Conservation (phyloP, 139 green algal genomes). For the Edaphochlamys debaryana region DNA sequence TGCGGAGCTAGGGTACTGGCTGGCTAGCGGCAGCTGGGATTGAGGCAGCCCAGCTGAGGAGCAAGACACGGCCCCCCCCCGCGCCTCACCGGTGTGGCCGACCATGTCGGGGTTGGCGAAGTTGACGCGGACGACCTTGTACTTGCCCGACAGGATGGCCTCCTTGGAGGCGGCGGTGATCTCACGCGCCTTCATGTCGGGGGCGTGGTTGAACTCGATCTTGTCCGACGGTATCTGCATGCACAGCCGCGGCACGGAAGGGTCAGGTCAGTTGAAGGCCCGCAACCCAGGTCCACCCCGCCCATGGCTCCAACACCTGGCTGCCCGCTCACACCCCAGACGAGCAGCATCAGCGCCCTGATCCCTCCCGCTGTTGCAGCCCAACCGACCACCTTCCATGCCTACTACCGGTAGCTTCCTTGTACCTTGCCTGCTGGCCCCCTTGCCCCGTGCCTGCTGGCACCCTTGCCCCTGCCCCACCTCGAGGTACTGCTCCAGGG, state of each 20-base stretch:
- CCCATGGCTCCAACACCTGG: too few species aligned
- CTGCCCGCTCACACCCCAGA: too few species aligned
- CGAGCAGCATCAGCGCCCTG: too few species aligned
- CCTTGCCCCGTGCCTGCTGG: background rate
- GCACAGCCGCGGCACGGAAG: background rate
- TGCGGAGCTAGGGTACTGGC: background rate
- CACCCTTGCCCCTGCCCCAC: constrained; percentile 28
- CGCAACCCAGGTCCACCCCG: too few species aligned
- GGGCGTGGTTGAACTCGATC: constrained; percentile 92
- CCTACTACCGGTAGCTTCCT: too few species aligned
- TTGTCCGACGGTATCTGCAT: constrained; percentile 92
- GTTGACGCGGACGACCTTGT: constrained; percentile 81
- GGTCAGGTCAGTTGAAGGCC: too few species aligned
- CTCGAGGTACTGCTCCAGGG: constrained; percentile 92
- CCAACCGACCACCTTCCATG: too few species aligned
- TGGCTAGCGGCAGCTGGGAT: too few species aligned
- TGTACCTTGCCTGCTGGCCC: too few species aligned
- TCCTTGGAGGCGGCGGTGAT: constrained; percentile 91
- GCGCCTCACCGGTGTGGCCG: constrained; percentile 77
- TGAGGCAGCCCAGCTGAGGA: too few species aligned
- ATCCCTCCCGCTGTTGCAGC: too few species aligned
- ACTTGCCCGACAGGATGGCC: constrained; percentile 80
- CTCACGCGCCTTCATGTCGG: constrained; percentile 95
- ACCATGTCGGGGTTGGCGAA: constrained; percentile 94
- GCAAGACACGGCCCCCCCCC: too few species aligned